Percentiles rank a stretch among this genome's conserved stretches.
phyloP scores from a whole-genome alignment of 2,329 filamentous ascomycete species.

The Aspergillus uvarum region DNA sequence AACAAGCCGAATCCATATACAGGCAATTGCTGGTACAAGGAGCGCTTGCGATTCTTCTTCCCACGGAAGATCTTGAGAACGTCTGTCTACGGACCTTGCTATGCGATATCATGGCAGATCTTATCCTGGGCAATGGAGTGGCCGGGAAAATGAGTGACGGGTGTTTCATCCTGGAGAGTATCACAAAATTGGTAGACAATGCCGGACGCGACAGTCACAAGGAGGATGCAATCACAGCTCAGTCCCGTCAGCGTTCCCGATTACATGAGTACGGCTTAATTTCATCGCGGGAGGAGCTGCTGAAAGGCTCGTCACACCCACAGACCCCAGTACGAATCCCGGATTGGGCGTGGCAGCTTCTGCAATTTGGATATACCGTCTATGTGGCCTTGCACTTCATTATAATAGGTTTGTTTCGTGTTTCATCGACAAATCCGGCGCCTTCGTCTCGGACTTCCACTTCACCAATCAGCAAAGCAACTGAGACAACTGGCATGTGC shows the following conservation, averaged over 20 bases:
- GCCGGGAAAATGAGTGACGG: constrained; percentile 79
- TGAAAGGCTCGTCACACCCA: constrained; percentile 27
- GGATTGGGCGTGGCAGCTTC: constrained; percentile 51
- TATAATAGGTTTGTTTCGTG: constrained; percentile 63
- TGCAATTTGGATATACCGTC: constrained; percentile 52
- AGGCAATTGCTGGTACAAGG: constrained; percentile 84
- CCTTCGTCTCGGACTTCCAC: constrained; percentile 28
- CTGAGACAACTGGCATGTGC: constrained; percentile 33
- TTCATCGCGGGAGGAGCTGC: constrained; percentile 34
- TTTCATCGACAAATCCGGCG: constrained; percentile 62
- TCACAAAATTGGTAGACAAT: constrained; percentile 67
- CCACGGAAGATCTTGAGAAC: constrained; percentile 90
- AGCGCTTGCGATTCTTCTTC: constrained; percentile 77
- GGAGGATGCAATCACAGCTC: constrained; percentile 30
- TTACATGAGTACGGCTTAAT: constrained; percentile 60
- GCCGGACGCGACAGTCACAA: constrained; percentile 32
- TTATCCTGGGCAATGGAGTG: constrained; percentile 80
- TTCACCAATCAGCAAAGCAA: constrained; percentile 25
- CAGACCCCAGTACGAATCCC: constrained; percentile 35
- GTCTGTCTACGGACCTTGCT: constrained; percentile 79
- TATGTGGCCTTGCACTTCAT: constrained; percentile 67
- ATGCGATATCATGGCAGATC: constrained; percentile 82
- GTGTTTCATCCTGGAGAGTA: constrained; percentile 82
- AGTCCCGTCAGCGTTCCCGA: constrained; percentile 39
- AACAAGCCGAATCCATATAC: constrained; percentile 76